Base-by-base conservation (phyloP, 495 filamentous ascomycete species). In the Penicillium diatomitis region DNA sequence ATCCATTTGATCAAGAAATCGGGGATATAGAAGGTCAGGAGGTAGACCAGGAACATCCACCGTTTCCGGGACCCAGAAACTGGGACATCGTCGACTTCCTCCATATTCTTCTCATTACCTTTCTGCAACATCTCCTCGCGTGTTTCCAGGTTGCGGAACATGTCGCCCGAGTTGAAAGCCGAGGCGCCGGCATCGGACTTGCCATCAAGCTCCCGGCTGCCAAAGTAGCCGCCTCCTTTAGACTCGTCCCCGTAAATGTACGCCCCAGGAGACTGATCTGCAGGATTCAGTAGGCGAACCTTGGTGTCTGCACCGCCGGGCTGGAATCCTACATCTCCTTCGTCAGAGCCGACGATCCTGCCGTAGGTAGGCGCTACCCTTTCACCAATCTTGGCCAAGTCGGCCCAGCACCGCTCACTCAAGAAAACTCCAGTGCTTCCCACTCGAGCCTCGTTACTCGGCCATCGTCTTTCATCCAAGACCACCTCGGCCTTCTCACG, bases 141-240 rank as follows among this genome's bases (percentile, higher is more conserved):
- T 3, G 88, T 95, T 52, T 96, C 90, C n/a, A 96, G 74, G 52
- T 95, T 94, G 52, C 84, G 85, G 78, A 98, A 98, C 91, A 98
- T 95, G 61, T 98, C 90, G 10, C 92, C 91, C 42, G 81, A 85
- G 48, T 88, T 84, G 54, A 95, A 86, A 10, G 90, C 90, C 9
- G 87, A 95, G 1, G 76, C 87, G 3, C 88, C 91, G 4, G 90
- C 90, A 32, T 98, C 90, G 12, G 91, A 96, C 46, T 88, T 83
- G 2, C 83, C 73, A 60, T 98, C 92, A 37, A 90, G 65, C 46
- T 95, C 90, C 46, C 82, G 78, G 63, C 78, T 86, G 37, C 87
- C 84, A 56, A 96, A 95, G 61, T 94, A 95, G 0, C 81, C 45
- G 11, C 45, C 82, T 38, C 79, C 68, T 47, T 85, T 80, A 41